Conservation (phyloP, 768 basidiomycete species). For the Rhodosporidiobolus odoratus region DNA sequence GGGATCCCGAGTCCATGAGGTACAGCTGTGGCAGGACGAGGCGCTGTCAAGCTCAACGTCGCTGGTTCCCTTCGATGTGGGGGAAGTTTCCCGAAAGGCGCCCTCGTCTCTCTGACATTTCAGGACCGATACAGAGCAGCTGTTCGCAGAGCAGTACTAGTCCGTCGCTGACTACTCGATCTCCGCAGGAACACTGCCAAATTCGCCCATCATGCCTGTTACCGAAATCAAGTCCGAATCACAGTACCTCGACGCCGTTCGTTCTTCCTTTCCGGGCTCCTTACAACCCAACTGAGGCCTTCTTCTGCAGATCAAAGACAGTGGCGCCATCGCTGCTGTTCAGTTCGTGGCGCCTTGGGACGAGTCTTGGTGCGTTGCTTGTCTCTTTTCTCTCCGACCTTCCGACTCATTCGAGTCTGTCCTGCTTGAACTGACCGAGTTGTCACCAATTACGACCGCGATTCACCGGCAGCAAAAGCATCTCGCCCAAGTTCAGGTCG, state of each 20-base stretch:
- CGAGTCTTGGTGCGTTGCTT: slow-evolving; percentile 20
- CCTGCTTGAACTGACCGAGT: no score
- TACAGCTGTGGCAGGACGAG: no score
- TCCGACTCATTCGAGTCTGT: neutral
- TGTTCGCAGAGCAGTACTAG: neutral
- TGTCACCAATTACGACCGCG: no score
- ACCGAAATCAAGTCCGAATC: slow-evolving; percentile 19
- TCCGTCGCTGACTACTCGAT: neutral
- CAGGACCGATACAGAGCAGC: neutral
- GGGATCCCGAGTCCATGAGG: no score
- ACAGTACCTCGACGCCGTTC: slow-evolving; percentile 25
- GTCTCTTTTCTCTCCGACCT: neutral
- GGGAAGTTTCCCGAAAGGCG: no score
- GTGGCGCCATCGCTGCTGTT: slow-evolving; percentile 8
- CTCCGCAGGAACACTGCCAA: neutral
- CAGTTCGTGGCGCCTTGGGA: slow-evolving; percentile 36
- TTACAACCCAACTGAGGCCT: neutral
- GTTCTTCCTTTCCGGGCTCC: neutral
- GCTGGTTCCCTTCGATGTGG: no score
- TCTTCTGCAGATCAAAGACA: slow-evolving; percentile 14
- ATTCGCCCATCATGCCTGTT: slow-evolving; percentile 25
- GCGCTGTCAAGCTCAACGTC: no score
- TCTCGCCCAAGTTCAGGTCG: slow-evolving; percentile 26
- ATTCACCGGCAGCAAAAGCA: slow-evolving; percentile 33
- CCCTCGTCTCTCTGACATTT: no score